These are phyloP conservation scores for Phyllosticta citrichinensis DNA, from an alignment of 2,329 filamentous ascomycete genomes.

Conservation along the genomic window DNA sequence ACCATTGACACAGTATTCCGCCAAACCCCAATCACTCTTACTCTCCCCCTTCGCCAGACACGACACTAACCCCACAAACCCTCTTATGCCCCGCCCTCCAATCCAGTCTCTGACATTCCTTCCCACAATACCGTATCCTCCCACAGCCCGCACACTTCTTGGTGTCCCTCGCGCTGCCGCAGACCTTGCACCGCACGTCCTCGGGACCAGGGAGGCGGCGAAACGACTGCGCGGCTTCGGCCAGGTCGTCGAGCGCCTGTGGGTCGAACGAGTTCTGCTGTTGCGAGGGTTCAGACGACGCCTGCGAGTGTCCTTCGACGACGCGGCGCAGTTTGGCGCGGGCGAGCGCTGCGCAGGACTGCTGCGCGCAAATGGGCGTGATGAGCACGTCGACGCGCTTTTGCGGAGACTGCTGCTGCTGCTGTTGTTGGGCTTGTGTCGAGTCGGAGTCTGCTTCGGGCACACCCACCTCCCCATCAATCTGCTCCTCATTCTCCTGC, in stretches of 20 bases:
- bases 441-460: not conserved
- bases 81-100: conserved; percentile 5
- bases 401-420: not conserved
- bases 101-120: conserved; percentile 6
- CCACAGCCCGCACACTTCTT: conserved; percentile 4
- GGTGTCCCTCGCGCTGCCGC: not conserved
- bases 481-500: not conserved
- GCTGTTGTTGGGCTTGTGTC: not conserved
- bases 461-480: not conserved
- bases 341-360: not conserved
- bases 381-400: conserved; percentile 6
- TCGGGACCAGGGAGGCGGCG: not conserved
- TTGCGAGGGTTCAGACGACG: not conserved
- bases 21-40: not conserved
- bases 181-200: conserved; percentile 3
- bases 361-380: not conserved
- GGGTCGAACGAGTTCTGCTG: not conserved
- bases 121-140: conserved; percentile 5
- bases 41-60: not conserved
- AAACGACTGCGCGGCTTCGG: not conserved
- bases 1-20: not conserved
- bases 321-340: conserved; percentile 18
- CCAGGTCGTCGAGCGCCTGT: not conserved
- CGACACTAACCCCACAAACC: conserved; percentile 1
- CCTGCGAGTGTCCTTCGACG: conserved; percentile 10